Conservation (phyloP, 2,329 filamentous ascomycete genomes). For the Alternaria panax region DNA sequence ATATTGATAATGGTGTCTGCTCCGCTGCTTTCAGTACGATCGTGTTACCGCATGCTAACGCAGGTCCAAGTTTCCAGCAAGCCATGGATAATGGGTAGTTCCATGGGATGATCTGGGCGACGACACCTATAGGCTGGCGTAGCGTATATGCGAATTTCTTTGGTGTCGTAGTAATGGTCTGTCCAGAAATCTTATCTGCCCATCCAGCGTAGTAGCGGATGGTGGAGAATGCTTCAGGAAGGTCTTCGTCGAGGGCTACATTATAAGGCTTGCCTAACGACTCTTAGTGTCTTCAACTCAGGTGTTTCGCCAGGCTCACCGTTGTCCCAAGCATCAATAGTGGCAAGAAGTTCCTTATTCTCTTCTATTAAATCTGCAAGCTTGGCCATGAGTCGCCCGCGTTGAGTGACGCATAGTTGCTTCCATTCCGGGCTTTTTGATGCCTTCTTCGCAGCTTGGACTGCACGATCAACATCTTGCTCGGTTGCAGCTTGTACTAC, state of each 20-base stretch:
- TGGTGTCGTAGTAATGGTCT: conserved; percentile 69
- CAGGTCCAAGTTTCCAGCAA: conserved; percentile 62
- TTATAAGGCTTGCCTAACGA: conserved; percentile 65
- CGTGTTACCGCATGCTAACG: conserved; percentile 62
- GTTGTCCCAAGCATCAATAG: conserved; percentile 70
- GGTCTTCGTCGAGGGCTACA: conserved; percentile 66
- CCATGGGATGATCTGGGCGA: conserved; percentile 47
- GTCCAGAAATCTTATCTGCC: conserved; percentile 77
- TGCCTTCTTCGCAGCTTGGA: conserved; percentile 42
- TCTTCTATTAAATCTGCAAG: conserved; percentile 41
- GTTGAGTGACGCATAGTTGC: conserved; percentile 19
- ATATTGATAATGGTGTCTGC: conserved; percentile 59
- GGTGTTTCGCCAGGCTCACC: conserved; percentile 51
- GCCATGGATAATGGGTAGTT: conserved; percentile 54
- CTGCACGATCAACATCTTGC: conserved; percentile 46
- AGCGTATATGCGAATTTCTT: conserved; percentile 75
- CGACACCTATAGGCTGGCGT: conserved; percentile 11
- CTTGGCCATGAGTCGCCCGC: conserved; percentile 32
- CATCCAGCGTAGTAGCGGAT: conserved; percentile 77
- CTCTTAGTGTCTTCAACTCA: neutral
- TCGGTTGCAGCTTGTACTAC: conserved; percentile 42
- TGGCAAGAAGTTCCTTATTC: conserved; percentile 29
- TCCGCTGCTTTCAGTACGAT: conserved; percentile 63
- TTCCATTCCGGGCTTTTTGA: conserved; percentile 34
- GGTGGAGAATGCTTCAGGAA: conserved; percentile 61